These are phyloP conservation scores for Coffea humblotiana DNA, from an alignment of 305 asterid genomes.

Conservation along the genomic window DNA sequence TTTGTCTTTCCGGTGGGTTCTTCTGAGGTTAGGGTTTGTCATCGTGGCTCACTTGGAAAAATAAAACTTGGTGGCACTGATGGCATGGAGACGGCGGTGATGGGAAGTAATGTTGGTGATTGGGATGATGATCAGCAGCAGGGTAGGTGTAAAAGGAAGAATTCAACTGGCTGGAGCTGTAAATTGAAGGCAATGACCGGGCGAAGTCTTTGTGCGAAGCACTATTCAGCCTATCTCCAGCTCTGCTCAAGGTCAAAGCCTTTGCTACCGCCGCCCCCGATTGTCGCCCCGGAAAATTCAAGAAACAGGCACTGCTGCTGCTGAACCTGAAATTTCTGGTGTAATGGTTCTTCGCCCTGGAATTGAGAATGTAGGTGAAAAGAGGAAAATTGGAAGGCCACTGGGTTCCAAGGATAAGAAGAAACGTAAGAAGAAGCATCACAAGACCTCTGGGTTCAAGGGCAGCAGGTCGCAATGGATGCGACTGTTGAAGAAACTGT, in stretches of 20 bases:
- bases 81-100: constrained; percentile 28
- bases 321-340: not conserved
- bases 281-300: constrained; percentile 1
- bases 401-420: not conserved
- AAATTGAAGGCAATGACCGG: constrained; percentile 37
- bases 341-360: not conserved
- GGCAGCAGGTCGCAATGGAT: not conserved
- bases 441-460: not conserved
- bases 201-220: constrained; percentile 38
- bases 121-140: constrained; percentile 20
- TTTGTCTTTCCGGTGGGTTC: not conserved
- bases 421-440: not conserved
- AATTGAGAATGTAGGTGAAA: constrained; percentile 3
- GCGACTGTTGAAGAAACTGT: not conserved
- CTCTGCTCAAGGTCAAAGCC: constrained; percentile 5
- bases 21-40: constrained; percentile 22
- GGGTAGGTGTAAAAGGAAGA: constrained; percentile 33
- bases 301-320: not conserved
- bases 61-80: not conserved
- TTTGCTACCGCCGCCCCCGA: not conserved
- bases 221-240: constrained; percentile 5
- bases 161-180: constrained; percentile 42
- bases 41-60: not conserved
- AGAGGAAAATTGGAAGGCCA: constrained; percentile 23
- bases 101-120: constrained; percentile 13